Evolutionary conservation across 2,329 filamentous ascomycete species (phyloP).

Genomic region (Calycina herbarum): DNA sequence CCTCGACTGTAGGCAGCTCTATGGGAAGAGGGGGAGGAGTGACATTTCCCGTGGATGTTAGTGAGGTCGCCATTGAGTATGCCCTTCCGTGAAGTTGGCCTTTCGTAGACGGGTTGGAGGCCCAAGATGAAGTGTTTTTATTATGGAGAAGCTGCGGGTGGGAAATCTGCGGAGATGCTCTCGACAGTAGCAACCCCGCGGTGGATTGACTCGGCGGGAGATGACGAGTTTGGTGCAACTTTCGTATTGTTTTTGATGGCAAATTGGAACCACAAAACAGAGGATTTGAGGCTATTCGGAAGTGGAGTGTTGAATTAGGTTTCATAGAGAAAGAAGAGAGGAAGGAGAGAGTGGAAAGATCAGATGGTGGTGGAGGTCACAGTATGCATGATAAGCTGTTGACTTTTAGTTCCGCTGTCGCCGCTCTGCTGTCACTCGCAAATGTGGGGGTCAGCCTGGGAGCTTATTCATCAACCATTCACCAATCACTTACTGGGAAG

Average conservation of each 20-base stretch:
- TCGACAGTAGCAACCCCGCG: neutral
- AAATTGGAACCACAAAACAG: neutral
- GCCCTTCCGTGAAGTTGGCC: neutral
- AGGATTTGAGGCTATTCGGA: neutral
- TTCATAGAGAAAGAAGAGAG: neutral
- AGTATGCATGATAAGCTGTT: neutral
- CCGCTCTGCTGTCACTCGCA: neutral
- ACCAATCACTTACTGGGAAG: neutral
- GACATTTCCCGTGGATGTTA: conserved; percentile 18
- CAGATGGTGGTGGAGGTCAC: neutral
- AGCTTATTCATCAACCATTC: neutral
- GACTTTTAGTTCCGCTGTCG: neutral
- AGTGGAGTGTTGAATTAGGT: neutral
- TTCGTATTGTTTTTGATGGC: neutral
- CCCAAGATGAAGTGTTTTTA: neutral
- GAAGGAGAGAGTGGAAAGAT: neutral
- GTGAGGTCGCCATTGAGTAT: neutral
- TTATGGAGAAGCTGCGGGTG: neutral
- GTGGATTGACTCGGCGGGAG: neutral
- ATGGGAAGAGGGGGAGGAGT: conserved; percentile 17
- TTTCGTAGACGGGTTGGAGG: neutral
- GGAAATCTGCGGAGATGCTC: neutral
- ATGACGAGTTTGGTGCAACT: neutral
- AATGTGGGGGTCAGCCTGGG: neutral
- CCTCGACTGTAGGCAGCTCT: conserved; percentile 54